Evolutionary conservation across 2,329 filamentous ascomycete genomes (phyloP), one percentile per base, ranked within the genome.

Genomic region (Aspergillus pseudonomiae): DNA sequence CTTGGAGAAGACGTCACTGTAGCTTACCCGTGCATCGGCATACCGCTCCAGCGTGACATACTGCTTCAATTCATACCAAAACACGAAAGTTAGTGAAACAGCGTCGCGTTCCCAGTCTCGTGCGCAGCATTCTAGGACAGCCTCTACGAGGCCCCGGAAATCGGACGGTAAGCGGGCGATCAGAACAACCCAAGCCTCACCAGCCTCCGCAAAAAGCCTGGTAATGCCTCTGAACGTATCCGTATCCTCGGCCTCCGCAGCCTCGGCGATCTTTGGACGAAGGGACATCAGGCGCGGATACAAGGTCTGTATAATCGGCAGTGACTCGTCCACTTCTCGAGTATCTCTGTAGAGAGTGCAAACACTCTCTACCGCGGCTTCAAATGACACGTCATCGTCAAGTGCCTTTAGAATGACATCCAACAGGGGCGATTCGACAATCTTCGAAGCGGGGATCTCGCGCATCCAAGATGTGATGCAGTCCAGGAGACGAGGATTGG

Each of bases 41-140:
- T 97, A 99, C 69, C 90, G 90, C 41, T 98, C 94, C 59, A 99
- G 80, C 1, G 94, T 93, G 55, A 99, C 84, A 76, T 96, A 97
- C 77, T 97, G 93, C 83, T 99, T 99, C 54, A 99, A 85, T 75
- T 99, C 95, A 76, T 96, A 98, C 95, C 95, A 99, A 81, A 99
- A 98, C 69, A 88, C 89, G 79, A 99, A 99, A 0, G 96, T 99
- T 72, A 95, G 89, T 60, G 93, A 92, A 67, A 99, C 93, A 5
- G 94, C 93, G 69, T 99, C 95, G 65, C 91, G 88, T 60, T 97
- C 94, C 75, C 89, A 89, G 77, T 99, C 95, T 69, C 91, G 87
- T 12, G 91, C 88, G 65, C 92, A 94, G 74, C 93, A 97, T 80
- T 98, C 94, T n/a, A 98, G 85, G 19, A 99, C 89, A 7, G 91